phyloP scores from a whole-genome alignment of 2,329 filamentous ascomycete species.

The Verticillium alfalfae region DNA sequence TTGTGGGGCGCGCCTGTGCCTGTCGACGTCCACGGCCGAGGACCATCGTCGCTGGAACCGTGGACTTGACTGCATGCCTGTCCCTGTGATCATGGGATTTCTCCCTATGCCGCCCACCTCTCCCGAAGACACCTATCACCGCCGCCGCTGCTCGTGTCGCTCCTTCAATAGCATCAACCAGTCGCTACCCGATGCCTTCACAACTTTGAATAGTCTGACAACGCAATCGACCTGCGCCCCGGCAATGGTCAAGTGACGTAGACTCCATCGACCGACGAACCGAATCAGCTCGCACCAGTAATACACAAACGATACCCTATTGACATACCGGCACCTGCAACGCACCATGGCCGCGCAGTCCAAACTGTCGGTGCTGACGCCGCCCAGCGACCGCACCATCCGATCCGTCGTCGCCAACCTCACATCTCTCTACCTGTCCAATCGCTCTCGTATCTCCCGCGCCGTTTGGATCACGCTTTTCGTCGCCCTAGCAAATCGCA shows the following conservation, averaged over 20 bases:
- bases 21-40: background rate
- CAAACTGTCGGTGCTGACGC: slow-evolving; percentile 54
- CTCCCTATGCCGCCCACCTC: background rate
- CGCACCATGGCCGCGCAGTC: slow-evolving; percentile 68
- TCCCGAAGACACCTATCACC: background rate
- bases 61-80: background rate
- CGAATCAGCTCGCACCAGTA: background rate
- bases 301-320: background rate
- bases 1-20: background rate
- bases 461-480: slow-evolving; percentile 79
- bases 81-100: background rate
- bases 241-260: slow-evolving; percentile 2
- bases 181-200: background rate
- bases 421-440: slow-evolving; percentile 66
- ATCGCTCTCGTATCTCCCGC: slow-evolving; percentile 78
- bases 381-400: slow-evolving; percentile 54
- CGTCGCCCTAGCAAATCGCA: slow-evolving; percentile 74
- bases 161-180: background rate
- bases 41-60: background rate
- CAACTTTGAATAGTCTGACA: background rate
- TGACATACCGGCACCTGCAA: slow-evolving; percentile 1
- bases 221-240: background rate
- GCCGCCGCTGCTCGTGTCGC: background rate
- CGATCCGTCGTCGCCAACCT: slow-evolving; percentile 61
- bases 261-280: background rate